A percentile compares a stretch with the other conserved stretches of the same genome.
phyloP scores from a whole-genome alignment of 73 alveolate species.

The Paramecium pentaurelia region DNA sequence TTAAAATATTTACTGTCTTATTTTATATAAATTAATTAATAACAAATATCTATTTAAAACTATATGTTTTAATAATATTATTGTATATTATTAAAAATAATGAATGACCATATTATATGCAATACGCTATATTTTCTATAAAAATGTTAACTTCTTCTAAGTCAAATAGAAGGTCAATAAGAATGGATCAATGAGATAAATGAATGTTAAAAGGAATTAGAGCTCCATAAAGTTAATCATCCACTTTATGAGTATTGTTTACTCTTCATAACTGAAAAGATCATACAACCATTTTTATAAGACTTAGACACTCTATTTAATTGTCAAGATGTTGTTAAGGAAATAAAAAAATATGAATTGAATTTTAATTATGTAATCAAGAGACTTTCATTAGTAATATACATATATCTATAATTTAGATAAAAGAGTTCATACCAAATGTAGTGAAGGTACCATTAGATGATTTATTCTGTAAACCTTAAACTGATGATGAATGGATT shows the following conservation, averaged over 20 bases:
- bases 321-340: neutral
- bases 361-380: conserved; percentile 15
- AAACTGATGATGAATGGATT: conserved; percentile 24
- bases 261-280: neutral
- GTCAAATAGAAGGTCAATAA: neutral
- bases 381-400: neutral
- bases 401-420: neutral
- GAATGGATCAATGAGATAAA: conserved; percentile 19
- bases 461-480: neutral
- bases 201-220: neutral
- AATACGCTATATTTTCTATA: neutral
- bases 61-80: neutral
- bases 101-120: neutral
- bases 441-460: neutral
- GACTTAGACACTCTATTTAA: neutral
- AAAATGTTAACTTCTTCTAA: neutral
- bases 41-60: neutral
- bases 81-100: neutral
- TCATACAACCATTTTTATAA: neutral
- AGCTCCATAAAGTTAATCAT: neutral
- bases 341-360: neutral
- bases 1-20: neutral
- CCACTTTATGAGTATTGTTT: neutral
- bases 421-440: neutral
- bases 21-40: neutral